Percentiles rank a stretch among this genome's conserved stretches.
These are phyloP conservation scores for Phialocephala subalpina DNA, from an alignment of 2,329 filamentous ascomycete species.

Conservation along the genomic window DNA sequence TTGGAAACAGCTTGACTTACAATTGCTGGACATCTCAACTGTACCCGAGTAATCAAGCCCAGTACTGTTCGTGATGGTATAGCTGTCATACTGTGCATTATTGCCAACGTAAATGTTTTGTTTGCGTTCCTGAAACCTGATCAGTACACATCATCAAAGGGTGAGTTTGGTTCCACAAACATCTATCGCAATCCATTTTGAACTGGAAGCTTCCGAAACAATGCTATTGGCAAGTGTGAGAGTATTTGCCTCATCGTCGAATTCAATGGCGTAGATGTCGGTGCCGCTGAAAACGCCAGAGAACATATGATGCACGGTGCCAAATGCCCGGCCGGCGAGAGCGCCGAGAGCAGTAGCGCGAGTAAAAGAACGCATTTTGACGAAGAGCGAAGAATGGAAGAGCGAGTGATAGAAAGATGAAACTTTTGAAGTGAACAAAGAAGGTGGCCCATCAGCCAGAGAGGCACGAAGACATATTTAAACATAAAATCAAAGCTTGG, in stretches of 20 bases:
- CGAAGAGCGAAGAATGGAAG: background rate
- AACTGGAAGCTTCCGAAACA: conserved; percentile 29
- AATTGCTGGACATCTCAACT: conserved; percentile 27
- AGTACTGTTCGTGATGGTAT: conserved; percentile 29
- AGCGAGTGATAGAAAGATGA: background rate
- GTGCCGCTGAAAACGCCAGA: conserved; percentile 28
- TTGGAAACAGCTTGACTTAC: background rate
- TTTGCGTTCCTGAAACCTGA: conserved; percentile 8
- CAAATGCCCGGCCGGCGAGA: conserved; percentile 13
- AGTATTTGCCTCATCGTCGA: conserved; percentile 42
- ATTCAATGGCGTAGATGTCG: conserved; percentile 36
- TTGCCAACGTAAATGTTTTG: conserved; percentile 35
- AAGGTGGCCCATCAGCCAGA: too few species aligned
- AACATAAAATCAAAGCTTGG: too few species aligned
- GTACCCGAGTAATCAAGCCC: conserved; percentile 30
- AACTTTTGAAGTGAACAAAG: background rate
- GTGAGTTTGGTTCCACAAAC: conserved; percentile 13
- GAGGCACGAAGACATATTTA: too few species aligned
- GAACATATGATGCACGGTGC: conserved; percentile 29
- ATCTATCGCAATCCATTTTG: conserved; percentile 37
- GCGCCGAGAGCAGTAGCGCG: background rate
- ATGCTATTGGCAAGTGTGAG: conserved; percentile 38
- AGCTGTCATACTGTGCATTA: conserved; percentile 32
- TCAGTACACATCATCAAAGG: background rate
- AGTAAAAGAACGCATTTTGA: conserved; percentile 6